phyloP scores from a whole-genome alignment of 768 basidiomycete genomes.

The Gloeostereum incarnatum region DNA sequence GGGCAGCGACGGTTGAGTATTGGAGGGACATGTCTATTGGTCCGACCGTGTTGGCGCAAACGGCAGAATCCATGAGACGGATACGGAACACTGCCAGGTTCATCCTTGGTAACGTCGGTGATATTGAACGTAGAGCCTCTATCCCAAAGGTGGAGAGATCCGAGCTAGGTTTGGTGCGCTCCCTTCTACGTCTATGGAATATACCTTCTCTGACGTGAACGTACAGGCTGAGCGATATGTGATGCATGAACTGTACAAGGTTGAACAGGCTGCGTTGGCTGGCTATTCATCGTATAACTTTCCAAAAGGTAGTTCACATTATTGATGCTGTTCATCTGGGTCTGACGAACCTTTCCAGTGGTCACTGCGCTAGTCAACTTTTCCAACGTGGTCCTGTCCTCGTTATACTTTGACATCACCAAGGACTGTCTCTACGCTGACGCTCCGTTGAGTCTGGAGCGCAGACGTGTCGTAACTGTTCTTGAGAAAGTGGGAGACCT shows the following conservation, averaged over 20 bases:
- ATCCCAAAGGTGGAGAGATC: conserved; percentile 28
- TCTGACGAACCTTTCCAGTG: conserved; percentile 31
- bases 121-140: conserved; percentile 17
- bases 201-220: neutral
- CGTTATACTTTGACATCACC: conserved; percentile 85
- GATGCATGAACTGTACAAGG: conserved; percentile 70
- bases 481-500: conserved; percentile 48
- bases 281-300: conserved; percentile 74
- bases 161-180: conserved; percentile 58
- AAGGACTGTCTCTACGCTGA: conserved; percentile 88
- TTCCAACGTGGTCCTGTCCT: conserved; percentile 76
- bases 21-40: conserved; percentile 86
- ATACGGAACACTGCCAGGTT: conserved; percentile 84
- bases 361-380: conserved; percentile 68
- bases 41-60: conserved; percentile 63
- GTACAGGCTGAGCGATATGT: conserved; percentile 75
- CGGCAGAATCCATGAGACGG: conserved; percentile 70
- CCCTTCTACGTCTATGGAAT: neutral
- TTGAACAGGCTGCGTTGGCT: conserved; percentile 59
- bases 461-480: conserved; percentile 61
- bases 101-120: conserved; percentile 69
- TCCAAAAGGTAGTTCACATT: conserved; percentile 50
- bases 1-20: conserved; percentile 89
- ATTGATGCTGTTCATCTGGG: conserved; percentile 7
- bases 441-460: conserved; percentile 32